phyloP scores from a whole-genome alignment of 1,284 basidiomycete genomes.

The Rhizoctonia solani region DNA sequence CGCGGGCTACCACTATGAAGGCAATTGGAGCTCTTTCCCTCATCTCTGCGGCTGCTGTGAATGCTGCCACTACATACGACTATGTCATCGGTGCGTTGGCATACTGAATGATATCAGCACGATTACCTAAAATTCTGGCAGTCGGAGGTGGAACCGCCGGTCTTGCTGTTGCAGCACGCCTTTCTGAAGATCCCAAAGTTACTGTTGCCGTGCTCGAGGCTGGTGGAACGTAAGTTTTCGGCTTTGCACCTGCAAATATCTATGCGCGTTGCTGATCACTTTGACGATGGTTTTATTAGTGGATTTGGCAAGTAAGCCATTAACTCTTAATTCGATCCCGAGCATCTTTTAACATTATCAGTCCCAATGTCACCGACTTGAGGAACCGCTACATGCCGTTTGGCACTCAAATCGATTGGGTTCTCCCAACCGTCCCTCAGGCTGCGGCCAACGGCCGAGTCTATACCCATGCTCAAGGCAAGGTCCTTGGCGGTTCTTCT shows the following conservation, averaged over 20 bases:
- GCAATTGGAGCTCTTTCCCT: background rate
- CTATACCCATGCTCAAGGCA: slow-evolving; percentile 32
- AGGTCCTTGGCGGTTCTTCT: slow-evolving; percentile 35
- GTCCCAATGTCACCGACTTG: slow-evolving; percentile 15
- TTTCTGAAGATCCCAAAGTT: slow-evolving; percentile 47
- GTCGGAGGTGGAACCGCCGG: slow-evolving; percentile 53
- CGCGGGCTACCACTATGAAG: background rate
- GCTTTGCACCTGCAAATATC: background rate
- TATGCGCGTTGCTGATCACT: background rate
- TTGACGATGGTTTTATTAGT: background rate
- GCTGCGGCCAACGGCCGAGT: slow-evolving; percentile 39
- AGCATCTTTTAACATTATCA: background rate
- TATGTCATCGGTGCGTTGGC: slow-evolving; percentile 12
- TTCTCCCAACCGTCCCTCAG: slow-evolving; percentile 44
- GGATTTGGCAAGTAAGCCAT: slow-evolving; percentile 19
- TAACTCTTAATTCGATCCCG: background rate
- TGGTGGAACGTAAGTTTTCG: slow-evolving; percentile 35
- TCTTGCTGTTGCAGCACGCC: slow-evolving; percentile 49
- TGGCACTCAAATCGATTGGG: slow-evolving; percentile 41
- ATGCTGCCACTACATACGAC: slow-evolving; percentile 1
- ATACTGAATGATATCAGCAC: background rate
- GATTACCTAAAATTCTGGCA: slow-evolving; percentile 42
- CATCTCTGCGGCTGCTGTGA: background rate
- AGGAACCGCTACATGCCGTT: slow-evolving; percentile 32
- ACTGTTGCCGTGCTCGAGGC: slow-evolving; percentile 41